Percentiles rank a stretch among this genome's conserved stretches.
Evolutionary conservation across 805 yeast species (phyloP).

Genomic region (Saccharomycopsis fibuligera): DNA sequence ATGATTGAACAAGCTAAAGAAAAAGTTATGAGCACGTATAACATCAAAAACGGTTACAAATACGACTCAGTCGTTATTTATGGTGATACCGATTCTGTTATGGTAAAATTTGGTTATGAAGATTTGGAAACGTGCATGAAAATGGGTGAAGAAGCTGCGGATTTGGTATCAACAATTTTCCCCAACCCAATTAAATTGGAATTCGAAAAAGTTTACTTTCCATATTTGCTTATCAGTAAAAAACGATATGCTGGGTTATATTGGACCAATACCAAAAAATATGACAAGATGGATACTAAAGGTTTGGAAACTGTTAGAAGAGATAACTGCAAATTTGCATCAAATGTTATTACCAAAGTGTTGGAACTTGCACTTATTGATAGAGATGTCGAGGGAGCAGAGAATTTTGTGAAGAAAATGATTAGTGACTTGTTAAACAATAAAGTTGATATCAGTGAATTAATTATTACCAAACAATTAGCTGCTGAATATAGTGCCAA

Average conservation of each 20-base stretch:
- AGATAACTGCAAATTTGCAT: conserved; percentile 93
- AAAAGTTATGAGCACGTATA: conserved; percentile 75
- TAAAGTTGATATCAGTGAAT: conserved; percentile 83
- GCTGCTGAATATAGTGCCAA: conserved; percentile 92
- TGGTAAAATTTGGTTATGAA: conserved; percentile 90
- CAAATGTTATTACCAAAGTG: conserved; percentile 88
- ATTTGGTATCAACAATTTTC: conserved; percentile 69
- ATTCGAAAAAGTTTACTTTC: conserved; percentile 94
- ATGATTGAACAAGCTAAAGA: conserved; percentile 92
- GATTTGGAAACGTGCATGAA: conserved; percentile 83
- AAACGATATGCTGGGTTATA: conserved; percentile 95
- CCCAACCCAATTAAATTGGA: conserved; percentile 86
- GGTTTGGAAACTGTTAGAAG: conserved; percentile 98
- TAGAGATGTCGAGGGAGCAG: conserved; percentile 80
- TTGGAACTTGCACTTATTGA: conserved; percentile 79
- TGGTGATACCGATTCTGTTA: conserved; percentile 99
- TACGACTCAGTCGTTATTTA: conserved; percentile 87
- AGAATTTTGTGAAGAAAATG: conserved; percentile 74
- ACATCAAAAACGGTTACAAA: conserved; percentile 74
- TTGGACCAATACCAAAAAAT: conserved; percentile 91
- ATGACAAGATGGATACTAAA: conserved; percentile 95
- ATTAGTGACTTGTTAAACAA: conserved; percentile 89
- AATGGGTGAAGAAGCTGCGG: conserved; percentile 93
- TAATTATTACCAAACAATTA: conserved; percentile 89
- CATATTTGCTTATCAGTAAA: conserved; percentile 88